Percentiles rank a stretch among this genome's conserved stretches.
These are phyloP conservation scores for Macrolepiota fuliginosa DNA, from an alignment of 768 basidiomycete genomes.

Conservation along the genomic window DNA sequence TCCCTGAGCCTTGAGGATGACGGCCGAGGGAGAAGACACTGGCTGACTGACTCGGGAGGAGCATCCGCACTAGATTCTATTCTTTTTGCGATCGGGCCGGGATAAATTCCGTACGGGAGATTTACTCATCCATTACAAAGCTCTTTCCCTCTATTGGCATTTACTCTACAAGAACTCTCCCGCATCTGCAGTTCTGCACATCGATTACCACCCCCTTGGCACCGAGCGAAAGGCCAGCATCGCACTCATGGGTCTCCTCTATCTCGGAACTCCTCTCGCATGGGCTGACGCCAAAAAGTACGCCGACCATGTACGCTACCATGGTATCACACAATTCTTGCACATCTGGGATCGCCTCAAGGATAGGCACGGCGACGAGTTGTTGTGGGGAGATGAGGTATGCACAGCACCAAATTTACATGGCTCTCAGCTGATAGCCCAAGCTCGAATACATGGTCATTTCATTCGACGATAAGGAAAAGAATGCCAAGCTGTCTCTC, in stretches of 20 bases:
- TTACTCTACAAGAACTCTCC: neutral
- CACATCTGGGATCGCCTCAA: constrained; percentile 92
- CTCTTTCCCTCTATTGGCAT: constrained; percentile 8
- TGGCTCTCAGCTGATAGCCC: constrained; percentile 11
- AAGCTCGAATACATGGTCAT: constrained; percentile 98
- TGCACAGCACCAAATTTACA: constrained; percentile 15
- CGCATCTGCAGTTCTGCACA: neutral
- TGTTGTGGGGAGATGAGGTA: constrained; percentile 99
- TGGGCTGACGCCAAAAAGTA: constrained; percentile 90
- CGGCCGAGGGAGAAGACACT: neutral
- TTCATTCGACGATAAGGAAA: constrained; percentile 71
- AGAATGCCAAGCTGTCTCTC: constrained; percentile 87
- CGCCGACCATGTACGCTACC: constrained; percentile 85
- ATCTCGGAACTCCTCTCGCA: constrained; percentile 86
- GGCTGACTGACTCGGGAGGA: constrained; percentile 1
- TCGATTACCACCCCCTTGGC: neutral
- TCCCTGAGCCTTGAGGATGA: neutral
- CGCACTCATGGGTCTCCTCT: constrained; percentile 80
- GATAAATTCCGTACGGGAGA: constrained; percentile 13
- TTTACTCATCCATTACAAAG: constrained; percentile 13
- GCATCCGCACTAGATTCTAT: neutral
- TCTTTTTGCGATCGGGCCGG: constrained; percentile 20
- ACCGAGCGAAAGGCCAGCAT: neutral
- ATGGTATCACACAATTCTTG: constrained; percentile 95
- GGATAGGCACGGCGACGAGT: constrained; percentile 84